Evolutionary conservation across 2,329 filamentous ascomycete species (phyloP), one percentile per base, ranked within the genome.

Genomic region (Aureobasidium sp.): DNA sequence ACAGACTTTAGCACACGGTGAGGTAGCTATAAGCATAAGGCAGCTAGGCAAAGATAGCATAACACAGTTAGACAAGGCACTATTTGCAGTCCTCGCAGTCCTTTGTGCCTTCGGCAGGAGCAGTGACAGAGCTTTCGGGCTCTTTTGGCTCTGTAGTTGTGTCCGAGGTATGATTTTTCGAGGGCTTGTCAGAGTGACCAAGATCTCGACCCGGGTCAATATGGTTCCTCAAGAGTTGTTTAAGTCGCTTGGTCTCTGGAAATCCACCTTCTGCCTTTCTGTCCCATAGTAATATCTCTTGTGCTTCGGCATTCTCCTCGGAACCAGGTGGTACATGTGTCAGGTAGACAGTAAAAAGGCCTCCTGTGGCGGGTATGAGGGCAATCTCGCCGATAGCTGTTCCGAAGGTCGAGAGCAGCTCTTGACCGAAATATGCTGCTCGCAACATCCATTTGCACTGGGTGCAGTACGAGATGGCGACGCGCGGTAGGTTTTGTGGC

Each of bases 381-480:
- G 93, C 86, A 10, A 97, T 87, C 74, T 97, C 93, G 64, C 91
- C 92, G 2, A 97, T 83, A 48, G 85, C 81, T 1, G 86, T 90
- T 60, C 85, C 84, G 77, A 99, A 99, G 0, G 93, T 99, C 1
- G 91, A 96, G 41, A 99, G 85, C 48, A 99, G 86, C 75, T 97
- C 94, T 80, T 97, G 94, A 53, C 88, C 93, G 74, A 89, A 97
- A 89, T 96, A 73, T n/a, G 68, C 70, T 9, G 71, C 71, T 44
- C 72, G 62, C 9, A 69, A 65, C 65, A 70, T 68, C 69, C 70
- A 73, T 54, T 65, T 66, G 66, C 91, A 97, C 76, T 96, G 91
- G 0, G 90, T 96, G 77, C 92, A 97, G 77, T 90, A 97, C 67
- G 88, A 85, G 70, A 97, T 96, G n/a, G 87, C 86, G 59, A 97